Evolutionary conservation across 148 eudicot species (phyloP).

Genomic region (Chenopodium album): DNA sequence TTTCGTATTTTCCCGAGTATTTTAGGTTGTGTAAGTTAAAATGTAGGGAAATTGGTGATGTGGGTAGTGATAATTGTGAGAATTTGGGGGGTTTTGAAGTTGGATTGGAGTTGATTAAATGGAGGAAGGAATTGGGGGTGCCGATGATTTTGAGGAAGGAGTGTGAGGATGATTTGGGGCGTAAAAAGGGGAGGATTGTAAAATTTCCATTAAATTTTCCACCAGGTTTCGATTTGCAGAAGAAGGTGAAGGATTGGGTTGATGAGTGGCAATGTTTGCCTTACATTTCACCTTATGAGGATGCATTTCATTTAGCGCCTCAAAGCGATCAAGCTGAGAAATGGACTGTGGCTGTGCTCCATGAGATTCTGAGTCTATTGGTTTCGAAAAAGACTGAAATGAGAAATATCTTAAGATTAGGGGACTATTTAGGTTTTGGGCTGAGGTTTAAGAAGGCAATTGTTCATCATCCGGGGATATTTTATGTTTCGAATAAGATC

Average conservation of each 20-base stretch:
- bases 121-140: constrained; percentile 53
- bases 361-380: constrained; percentile 60
- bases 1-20: constrained; percentile 59
- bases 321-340: constrained; percentile 71
- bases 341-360: constrained; percentile 65
- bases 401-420: constrained; percentile 49
- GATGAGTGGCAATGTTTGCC: constrained; percentile 79
- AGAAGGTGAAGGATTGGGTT: constrained; percentile 59
- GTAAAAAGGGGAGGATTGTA: constrained; percentile 27
- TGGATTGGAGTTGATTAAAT: constrained; percentile 62
- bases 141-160: constrained; percentile 42
- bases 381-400: constrained; percentile 71
- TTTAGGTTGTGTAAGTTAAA: constrained; percentile 54
- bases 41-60: neutral
- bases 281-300: constrained; percentile 79
- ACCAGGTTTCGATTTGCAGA: constrained; percentile 74
- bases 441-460: constrained; percentile 67
- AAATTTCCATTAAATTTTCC: constrained; percentile 55
- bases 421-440: constrained; percentile 67
- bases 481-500: constrained; percentile 71
- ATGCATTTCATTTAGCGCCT: constrained; percentile 59
- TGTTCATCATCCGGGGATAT: constrained; percentile 74
- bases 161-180: constrained; percentile 23
- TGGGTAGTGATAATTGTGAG: constrained; percentile 18
- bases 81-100: constrained; percentile 9